These are phyloP conservation scores for Pleurozium schreberi DNA, from an alignment of 225 moss, liverwort and hornwort species.

Conservation along the genomic window DNA sequence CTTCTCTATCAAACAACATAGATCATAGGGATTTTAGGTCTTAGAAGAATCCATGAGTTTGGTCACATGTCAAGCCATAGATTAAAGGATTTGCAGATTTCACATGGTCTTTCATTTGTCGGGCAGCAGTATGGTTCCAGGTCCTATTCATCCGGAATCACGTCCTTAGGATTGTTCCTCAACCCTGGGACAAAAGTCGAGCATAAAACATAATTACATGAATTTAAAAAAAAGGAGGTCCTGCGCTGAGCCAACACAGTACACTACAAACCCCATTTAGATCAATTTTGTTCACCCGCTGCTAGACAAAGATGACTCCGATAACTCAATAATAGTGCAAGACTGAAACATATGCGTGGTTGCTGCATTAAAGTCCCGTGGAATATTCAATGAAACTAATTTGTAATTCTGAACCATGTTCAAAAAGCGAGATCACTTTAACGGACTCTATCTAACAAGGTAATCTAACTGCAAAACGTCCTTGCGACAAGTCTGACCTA, in stretches of 20 bases:
- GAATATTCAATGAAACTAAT: neutral
- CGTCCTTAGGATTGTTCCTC: too few relatives aligned
- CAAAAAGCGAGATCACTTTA: neutral
- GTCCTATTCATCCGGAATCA: too few relatives aligned
- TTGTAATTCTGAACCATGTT: neutral
- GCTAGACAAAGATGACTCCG: neutral
- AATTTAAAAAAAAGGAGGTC: neutral
- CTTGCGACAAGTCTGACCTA: too few relatives aligned
- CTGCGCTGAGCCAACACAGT: neutral
- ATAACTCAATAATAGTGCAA: neutral
- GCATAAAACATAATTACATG: neutral
- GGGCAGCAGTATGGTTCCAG: too few relatives aligned
- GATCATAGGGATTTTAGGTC: too few relatives aligned
- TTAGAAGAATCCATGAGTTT: too few relatives aligned
- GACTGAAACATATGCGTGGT: neutral
- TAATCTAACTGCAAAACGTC: too few relatives aligned
- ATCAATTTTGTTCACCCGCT: neutral
- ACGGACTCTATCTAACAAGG: too few relatives aligned
- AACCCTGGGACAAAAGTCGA: neutral
- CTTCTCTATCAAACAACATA: too few relatives aligned
- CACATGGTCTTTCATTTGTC: too few relatives aligned
- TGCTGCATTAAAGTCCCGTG: neutral
- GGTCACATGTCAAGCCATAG: too few relatives aligned
- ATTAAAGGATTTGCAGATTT: too few relatives aligned
- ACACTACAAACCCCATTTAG: neutral